Evolutionary conservation across 345 rosid species (phyloP), one percentile per base, ranked within the genome.

Genomic region (Trapa incisa): DNA sequence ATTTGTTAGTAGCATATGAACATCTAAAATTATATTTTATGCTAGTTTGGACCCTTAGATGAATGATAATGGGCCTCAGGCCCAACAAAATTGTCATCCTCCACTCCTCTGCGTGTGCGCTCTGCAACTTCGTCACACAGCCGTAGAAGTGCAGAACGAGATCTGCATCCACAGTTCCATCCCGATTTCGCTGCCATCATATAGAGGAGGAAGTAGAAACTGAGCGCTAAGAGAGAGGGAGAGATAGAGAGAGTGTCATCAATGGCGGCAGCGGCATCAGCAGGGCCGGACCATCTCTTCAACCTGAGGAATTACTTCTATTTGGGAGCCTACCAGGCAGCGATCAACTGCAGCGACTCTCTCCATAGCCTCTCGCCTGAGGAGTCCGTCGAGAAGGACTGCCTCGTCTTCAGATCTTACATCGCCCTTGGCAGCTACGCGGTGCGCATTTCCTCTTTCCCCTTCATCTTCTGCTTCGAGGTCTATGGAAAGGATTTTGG

Each of bases 371-470:
- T 90, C 65, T 80, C 98, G 14, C 80, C 83, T 3, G 97, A 94
- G 29, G 96, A 94, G 70, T 77, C 81, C 76, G 72, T 91, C 67
- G 97, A 94, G 74, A 88, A 92, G n/a, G 97, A 94, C 77, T 84
- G 83, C 77, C 84, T 94, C 74, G 92, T 94, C 57, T 75, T 78
- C 80, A 88, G 97, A 69, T 91, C 99, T 22, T 91, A 94, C 85
- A 80, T 94, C 78, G 96, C 97, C 67, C 97, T 94, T 38, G 91
- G 96, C 53, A 88, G 88, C 81, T 87, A 84, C 73, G 89, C 85
- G 89, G 98, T 85, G 47, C 48, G 37, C 48, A 37, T 47, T 41
- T 6, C 10, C 16, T 33, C 17, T n/a, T 47, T 1, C 58, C 67
- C 11, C 29, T 22, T 22, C 48, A 45, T 2, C 39, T 1, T 29